Evolutionary conservation across 2,329 filamentous ascomycete species (phyloP).

Genomic region (Rhytidhysteron rufulum): DNA sequence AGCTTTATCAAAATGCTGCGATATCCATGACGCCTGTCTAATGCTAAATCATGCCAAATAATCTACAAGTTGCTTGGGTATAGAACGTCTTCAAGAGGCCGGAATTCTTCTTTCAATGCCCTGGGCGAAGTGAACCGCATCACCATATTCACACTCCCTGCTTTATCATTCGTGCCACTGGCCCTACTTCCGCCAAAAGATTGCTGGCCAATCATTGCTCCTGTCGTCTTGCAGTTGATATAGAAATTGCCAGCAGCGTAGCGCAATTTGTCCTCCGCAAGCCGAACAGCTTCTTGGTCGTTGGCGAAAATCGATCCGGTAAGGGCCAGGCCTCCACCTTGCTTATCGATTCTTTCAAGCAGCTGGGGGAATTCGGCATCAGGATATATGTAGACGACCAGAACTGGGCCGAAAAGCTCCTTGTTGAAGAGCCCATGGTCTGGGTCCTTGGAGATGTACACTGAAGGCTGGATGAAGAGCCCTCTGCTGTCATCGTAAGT

Average conservation of each 20-base stretch:
- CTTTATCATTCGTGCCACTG: conserved; percentile 57
- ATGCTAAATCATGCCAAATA: too few relatives aligned
- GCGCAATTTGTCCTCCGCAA: conserved; percentile 67
- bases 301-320: conserved; percentile 73
- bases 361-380: conserved; percentile 59
- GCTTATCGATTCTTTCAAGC: conserved; percentile 57
- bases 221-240: conserved; percentile 67
- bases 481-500: conserved; percentile 73
- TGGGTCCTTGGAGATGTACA: conserved; percentile 72
- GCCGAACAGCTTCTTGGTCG: conserved; percentile 62
- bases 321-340: conserved; percentile 75
- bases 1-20: too few relatives aligned
- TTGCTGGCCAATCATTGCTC: conserved; percentile 47
- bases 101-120: conserved; percentile 55
- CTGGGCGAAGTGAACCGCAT: conserved; percentile 54
- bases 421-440: conserved; percentile 69
- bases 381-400: conserved; percentile 73
- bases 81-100: conserved; percentile 43
- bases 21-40: too few relatives aligned
- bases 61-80: conserved; percentile 58
- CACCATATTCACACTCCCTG: conserved; percentile 50
- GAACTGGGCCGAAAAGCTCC: conserved; percentile 79
- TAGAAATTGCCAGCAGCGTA: conserved; percentile 81
- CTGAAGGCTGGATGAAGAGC: conserved; percentile 79
- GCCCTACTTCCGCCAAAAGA: conserved; percentile 53